Base-by-base conservation (phyloP, 495 filamentous ascomycete genomes). In the Penicillium subrubescens region DNA sequence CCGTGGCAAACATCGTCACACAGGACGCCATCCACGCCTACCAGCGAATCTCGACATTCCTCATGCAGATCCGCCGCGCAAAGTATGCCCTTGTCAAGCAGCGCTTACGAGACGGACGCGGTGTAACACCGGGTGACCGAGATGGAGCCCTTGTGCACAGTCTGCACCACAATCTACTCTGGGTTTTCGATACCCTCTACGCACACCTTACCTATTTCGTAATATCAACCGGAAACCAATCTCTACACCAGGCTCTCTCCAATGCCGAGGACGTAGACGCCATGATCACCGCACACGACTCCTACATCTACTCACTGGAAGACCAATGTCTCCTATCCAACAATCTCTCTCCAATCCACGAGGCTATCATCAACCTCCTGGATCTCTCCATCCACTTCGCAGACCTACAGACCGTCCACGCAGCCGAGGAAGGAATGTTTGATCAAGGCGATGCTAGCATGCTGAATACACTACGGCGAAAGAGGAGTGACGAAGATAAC, bases 1-100 rank as follows among this genome's bases (percentile, higher is more conserved):
- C 93, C 0, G 81, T 96, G n/a, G 89, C 88, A 37, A 95, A 97
- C 54, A 86, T 97, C 25, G 82, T 97, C 52, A 85, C 83, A 0
- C 83, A 84, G 27, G 76, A 83, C 5, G 83, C 87, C 0, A 82
- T 94, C 29, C 57, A 70, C 0, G 78, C 79, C 0, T 96, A 97
- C 72, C 88, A 90, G 64, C 77, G 82, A 3, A 78, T 93, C 17
- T 92, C 91, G 64, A 88, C 82, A 0, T 87, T 97, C 35, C 81
- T 96, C 0, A 83, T 94, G 31, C 94, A 97, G 69, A 83, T 91
- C 23, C 87, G 89, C 35, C 81, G 92, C 54, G 87, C 91, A n/a
- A 87, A 86, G 57, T 84, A 88, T 64, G 76, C 88, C 3, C 83
- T 97, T 27, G 83, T 89, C 33, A 83, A 83, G 48, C 81, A 88